Evolutionary conservation across 2,329 filamentous ascomycete genomes (phyloP), one percentile per base, ranked within the genome.

Genomic region (Rachicladosporium sp.): DNA sequence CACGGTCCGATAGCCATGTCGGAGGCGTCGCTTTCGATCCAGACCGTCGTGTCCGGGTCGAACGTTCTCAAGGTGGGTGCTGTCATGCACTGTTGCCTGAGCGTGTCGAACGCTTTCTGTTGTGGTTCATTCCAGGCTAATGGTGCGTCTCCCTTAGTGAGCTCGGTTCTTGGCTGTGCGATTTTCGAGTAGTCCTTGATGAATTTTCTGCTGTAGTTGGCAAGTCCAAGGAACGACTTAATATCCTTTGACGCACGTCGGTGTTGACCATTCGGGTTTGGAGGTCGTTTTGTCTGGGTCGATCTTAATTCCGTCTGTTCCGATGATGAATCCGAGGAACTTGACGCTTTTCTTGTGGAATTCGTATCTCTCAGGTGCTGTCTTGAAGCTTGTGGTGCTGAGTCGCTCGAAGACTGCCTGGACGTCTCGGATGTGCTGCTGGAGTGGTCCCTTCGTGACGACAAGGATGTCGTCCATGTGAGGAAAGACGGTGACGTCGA

Each of bases 281-380:
- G 15, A 15, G 19, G 32, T 33, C n/a, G 33, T 29, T 13, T 35
- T 41, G 15, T 42, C 31, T 8, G 21, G 33, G 33, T 47, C 45
- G 36, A 53, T 50, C 32, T 48, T 33, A 21, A 52, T 43, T 38
- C 46, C 31, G 41, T 52, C 33, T 47, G 46, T 29, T 31, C 41
- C 29, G 51, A 50, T 35, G 12, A 52, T 49, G 31, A 53, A 44
- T 4, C 52, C 47, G 11, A 55, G 46, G 41, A 44, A 56, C 31
- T 51, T 46, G 1, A 57, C 42, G 44, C 57, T 46, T 30, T 55
- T 48, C 6, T 53, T 38, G 33, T 55, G 37, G 31, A 58, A 59
- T 4, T 44, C 38, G 36, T 49, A 57, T 31, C 58, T 59, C 4
- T 41, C 36, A 23, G 45, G 36, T 31, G 51, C 38, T 2, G 40